phyloP scores from a whole-genome alignment of 345 rosid species.

The Linum lewisii region DNA sequence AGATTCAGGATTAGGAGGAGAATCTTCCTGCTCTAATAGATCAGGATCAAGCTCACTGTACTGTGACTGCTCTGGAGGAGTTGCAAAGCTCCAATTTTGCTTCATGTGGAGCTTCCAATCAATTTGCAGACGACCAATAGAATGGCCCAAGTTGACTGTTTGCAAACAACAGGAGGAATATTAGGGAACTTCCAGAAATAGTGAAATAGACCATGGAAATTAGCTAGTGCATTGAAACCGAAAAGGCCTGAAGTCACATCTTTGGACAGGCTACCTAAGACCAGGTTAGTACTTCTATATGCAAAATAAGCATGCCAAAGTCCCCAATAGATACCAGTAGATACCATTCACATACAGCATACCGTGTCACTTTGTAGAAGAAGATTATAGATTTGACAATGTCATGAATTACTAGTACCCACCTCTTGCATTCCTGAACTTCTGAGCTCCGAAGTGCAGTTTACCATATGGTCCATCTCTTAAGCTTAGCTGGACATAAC shows the following conservation, averaged over 20 bases:
- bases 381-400: constrained; percentile 1
- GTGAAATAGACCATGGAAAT: constrained; percentile 1
- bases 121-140: constrained; percentile 21
- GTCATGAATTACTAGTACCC: constrained; percentile 8
- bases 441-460: constrained; percentile 24
- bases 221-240: constrained; percentile 1
- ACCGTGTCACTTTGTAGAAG: background rate
- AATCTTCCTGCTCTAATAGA: constrained; percentile 27
- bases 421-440: constrained; percentile 41
- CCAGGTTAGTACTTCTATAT: background rate
- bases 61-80: constrained; percentile 36
- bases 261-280: background rate
- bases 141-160: constrained; percentile 19
- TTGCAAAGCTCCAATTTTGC: constrained; percentile 25
- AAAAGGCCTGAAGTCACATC: background rate
- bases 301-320: constrained; percentile 1
- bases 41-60: constrained; percentile 26
- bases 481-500: constrained; percentile 32
- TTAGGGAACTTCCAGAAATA: constrained; percentile 2
- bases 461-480: constrained; percentile 22
- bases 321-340: background rate
- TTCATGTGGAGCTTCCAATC: constrained; percentile 25
- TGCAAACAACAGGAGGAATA: background rate
- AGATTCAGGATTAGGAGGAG: constrained; percentile 25
- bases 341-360: background rate